Evolutionary conservation across 345 rosid species (phyloP).

Genomic region (Murraya paniculata): DNA sequence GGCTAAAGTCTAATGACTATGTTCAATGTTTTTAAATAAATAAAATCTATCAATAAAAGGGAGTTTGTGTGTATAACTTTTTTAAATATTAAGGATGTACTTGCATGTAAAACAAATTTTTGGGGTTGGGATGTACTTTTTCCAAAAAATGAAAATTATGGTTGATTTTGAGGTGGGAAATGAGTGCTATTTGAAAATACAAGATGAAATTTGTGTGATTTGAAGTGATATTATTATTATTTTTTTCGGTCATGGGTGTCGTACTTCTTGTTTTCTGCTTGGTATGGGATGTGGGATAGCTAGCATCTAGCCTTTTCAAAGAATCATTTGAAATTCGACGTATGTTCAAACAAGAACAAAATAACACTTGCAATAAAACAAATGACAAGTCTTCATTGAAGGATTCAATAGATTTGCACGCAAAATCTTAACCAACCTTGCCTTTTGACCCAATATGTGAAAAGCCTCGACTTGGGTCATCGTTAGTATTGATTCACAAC

Average conservation of each 20-base stretch:
- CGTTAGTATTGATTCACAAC: not conserved
- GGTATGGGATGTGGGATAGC: not conserved
- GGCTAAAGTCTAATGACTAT: too few relatives aligned
- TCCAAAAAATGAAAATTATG: not conserved
- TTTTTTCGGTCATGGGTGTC: not conserved
- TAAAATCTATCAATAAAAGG: too few relatives aligned
- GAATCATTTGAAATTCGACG: not conserved
- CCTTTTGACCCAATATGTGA: not conserved
- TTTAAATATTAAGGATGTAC: too few relatives aligned
- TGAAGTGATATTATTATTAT: too few relatives aligned
- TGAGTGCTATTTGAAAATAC: not conserved
- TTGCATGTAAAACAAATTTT: not conserved
- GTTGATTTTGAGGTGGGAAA: not conserved
- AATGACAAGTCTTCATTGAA: not conserved
- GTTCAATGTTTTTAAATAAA: not conserved
- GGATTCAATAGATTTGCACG: not conserved
- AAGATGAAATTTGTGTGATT: not conserved
- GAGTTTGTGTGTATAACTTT: too few relatives aligned
- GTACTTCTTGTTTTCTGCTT: not conserved
- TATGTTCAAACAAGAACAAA: not conserved
- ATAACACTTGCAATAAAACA: not conserved
- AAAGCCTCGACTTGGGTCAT: not conserved
- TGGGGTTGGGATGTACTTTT: too few relatives aligned
- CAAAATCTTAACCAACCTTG: not conserved
- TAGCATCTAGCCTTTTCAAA: not conserved